These are phyloP conservation scores for Amphicarpaea edgeworthii DNA, from an alignment of 306 rosid genomes.

Conservation along the genomic window DNA sequence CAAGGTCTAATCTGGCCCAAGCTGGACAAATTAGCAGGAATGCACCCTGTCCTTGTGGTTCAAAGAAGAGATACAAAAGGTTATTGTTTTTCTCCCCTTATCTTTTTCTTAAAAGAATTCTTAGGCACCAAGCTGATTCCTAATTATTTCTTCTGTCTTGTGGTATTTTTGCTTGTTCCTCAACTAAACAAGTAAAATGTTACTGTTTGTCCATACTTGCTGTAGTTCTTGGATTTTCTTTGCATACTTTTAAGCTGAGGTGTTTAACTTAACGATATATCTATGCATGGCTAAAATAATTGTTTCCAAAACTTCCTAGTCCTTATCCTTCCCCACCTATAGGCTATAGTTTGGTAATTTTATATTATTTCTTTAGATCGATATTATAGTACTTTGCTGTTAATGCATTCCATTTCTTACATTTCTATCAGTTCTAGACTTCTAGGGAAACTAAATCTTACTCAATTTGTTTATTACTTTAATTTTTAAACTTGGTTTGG, in stretches of 20 bases:
- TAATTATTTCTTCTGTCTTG: neutral
- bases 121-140: slow-evolving; percentile 22
- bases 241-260: neutral
- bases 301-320: slow-evolving; percentile 24
- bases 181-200: slow-evolving; percentile 26
- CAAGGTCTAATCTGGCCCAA: slow-evolving; percentile 86
- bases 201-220: slow-evolving; percentile 2
- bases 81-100: slow-evolving; percentile 26
- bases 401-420: slow-evolving; percentile 10
- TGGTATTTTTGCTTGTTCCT: slow-evolving; percentile 29
- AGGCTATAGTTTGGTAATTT: neutral
- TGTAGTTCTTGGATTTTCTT: slow-evolving; percentile 27
- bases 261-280: slow-evolving; percentile 28
- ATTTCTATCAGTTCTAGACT: neutral
- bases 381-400: slow-evolving; percentile 18
- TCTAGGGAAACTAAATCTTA: slow-evolving; percentile 15
- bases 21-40: slow-evolving; percentile 89
- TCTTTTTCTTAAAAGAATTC: neutral
- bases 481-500: neutral
- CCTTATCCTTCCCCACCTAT: neutral
- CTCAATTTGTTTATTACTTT: too few relatives aligned
- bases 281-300: slow-evolving; percentile 12
- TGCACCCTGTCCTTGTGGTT: slow-evolving; percentile 93
- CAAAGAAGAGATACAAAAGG: slow-evolving; percentile 95
- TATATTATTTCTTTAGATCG: neutral